Evolutionary conservation across 352 stramenopile genomes (phyloP).

Genomic region (Globisporangium ultimum): DNA sequence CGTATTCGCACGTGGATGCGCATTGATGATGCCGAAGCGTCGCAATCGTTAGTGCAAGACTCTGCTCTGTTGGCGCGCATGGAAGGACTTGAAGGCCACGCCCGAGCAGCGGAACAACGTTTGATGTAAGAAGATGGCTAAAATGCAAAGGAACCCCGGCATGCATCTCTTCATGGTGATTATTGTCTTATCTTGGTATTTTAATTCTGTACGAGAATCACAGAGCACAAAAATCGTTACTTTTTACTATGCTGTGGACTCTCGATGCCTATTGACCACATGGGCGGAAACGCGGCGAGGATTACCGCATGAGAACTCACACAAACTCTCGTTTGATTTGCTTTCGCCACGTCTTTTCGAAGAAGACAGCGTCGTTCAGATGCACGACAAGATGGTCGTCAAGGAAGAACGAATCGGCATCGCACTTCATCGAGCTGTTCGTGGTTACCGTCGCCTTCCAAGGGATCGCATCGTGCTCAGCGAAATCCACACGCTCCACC

Average conservation of each 20-base stretch:
- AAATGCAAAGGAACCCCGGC: neutral
- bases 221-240: no score
- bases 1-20: slow-evolving; percentile 98
- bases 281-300: no score
- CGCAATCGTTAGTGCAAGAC: slow-evolving; percentile 91
- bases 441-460: slow-evolving; percentile 40
- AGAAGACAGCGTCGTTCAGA: slow-evolving; percentile 32
- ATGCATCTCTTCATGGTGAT: slow-evolving; percentile 3
- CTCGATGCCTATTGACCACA: no score
- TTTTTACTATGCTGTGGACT: no score
- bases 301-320: slow-evolving; percentile 6
- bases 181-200: no score
- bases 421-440: slow-evolving; percentile 40
- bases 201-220: no score
- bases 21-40: slow-evolving; percentile 88
- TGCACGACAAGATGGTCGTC: slow-evolving; percentile 30
- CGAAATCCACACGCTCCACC: slow-evolving; percentile 24
- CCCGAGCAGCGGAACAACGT: slow-evolving; percentile 74
- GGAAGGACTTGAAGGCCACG: slow-evolving; percentile 82
- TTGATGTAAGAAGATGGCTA: slow-evolving; percentile 46
- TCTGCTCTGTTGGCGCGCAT: slow-evolving; percentile 92
- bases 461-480: slow-evolving; percentile 26
- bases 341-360: slow-evolving; percentile 38
- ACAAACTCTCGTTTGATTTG: slow-evolving; percentile 31
- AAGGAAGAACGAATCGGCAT: slow-evolving; percentile 28